Percentiles rank a stretch among this genome's conserved stretches.
Evolutionary conservation across 352 stramenopile species (phyloP).

Genomic region (Pythium pyrilobum): DNA sequence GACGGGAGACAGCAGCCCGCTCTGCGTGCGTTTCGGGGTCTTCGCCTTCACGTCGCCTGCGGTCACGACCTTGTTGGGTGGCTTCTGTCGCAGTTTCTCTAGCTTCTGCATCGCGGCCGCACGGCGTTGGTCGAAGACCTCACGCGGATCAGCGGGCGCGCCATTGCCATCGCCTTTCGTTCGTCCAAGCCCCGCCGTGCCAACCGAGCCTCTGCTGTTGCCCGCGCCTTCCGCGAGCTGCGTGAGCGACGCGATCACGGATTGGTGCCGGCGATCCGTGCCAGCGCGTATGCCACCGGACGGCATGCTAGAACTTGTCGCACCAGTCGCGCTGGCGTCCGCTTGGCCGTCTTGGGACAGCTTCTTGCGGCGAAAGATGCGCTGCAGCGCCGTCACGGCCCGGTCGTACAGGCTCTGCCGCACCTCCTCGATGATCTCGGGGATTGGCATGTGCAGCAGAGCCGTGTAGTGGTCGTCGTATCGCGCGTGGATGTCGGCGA

Average conservation of each 20-base stretch:
- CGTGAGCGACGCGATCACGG: constrained; percentile 4
- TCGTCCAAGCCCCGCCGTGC: neutral
- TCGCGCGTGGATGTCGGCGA: constrained; percentile 31
- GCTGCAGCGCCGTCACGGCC: constrained; percentile 54
- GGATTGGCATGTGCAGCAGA: constrained; percentile 41
- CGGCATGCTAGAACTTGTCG: neutral
- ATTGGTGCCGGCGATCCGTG: neutral
- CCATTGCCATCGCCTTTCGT: neutral
- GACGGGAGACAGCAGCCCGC: constrained; percentile 41
- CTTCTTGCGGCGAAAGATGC: constrained; percentile 48
- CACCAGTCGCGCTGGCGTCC: neutral
- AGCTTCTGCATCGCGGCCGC: constrained; percentile 7
- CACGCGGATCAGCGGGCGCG: neutral
- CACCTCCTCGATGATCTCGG: constrained; percentile 50
- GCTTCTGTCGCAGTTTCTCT: neutral
- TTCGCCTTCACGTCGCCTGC: neutral
- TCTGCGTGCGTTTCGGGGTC: too few species aligned
- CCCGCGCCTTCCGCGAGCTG: constrained; percentile 1
- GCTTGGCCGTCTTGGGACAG: neutral
- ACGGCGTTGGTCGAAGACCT: constrained; percentile 9
- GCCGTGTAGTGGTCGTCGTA: constrained; percentile 47
- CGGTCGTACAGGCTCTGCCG: constrained; percentile 52
- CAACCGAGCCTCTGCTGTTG: neutral
- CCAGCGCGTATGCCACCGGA: neutral
- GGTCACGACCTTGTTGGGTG: constrained; percentile 1